Base-by-base conservation (phyloP, 768 basidiomycete genomes). In the Termitomyces eurrhizus region DNA sequence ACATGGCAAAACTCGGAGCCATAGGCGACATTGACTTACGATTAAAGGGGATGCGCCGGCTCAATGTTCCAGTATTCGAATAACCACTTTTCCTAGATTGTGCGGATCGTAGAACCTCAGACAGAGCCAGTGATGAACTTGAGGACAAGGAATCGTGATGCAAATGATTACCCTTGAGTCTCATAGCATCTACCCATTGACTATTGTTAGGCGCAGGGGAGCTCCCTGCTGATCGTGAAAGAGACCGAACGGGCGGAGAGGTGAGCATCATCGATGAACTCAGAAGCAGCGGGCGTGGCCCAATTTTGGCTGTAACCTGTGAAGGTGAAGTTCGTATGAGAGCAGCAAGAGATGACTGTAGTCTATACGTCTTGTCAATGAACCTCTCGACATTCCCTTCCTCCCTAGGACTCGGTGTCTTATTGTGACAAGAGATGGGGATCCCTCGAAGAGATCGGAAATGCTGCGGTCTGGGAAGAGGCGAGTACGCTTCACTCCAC, bases 1-100 rank as follows among this genome's bases (percentile, higher is more conserved):
- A 78, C 41, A 72, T 71, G 0, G 68, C 68, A 1, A 77, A 83
- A 14, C 72, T 74, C 36, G 84, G 77, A 18, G 89, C 88, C 85
- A 90, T 87, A 4, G 90, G 88, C 4, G 90, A 91, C 5, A 89
- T 70, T 13, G 86, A 84, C 62, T 80, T 81, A 36, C 89, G 83
- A 68, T 89, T 87, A 53, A 92, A 67, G 29, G 83, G 81, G 14
- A 92, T 79, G 52, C 78, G 73, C 53, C 88, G 80, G 68, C 90
- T 88, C 12, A 72, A 65, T 60, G 61, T 67, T 46, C 62, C 68
- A 18, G 75, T 72, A 59, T 90, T 88, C 4, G 86, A 86, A 48
- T 87, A 75, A 51, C 85, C 85, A 13, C 80, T 82, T 39, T 76
- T 74, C 52, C 66, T 74, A 53, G 75, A 70, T 60, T 70, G 74